Conservation (phyloP, 2,329 filamentous ascomycete species). For the Colletotrichum horii region DNA sequence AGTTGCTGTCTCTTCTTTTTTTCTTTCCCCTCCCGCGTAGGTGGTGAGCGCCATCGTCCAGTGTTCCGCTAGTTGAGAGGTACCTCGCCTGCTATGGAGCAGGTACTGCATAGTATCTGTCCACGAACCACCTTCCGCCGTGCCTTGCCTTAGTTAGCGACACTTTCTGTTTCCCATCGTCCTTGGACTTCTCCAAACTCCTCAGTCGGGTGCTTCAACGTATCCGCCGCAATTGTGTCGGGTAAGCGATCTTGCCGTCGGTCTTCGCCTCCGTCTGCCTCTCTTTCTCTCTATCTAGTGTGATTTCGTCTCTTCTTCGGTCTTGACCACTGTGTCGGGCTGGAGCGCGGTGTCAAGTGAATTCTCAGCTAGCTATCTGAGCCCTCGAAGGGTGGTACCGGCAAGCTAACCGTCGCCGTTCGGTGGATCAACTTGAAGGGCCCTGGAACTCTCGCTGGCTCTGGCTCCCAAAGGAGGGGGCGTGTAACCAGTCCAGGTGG, state of each 20-base stretch:
- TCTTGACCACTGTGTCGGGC: slow-evolving; percentile 17
- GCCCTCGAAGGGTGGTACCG: slow-evolving; percentile 16
- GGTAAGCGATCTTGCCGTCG: slow-evolving; percentile 9
- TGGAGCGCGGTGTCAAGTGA: slow-evolving; percentile 5
- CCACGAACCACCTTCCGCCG: neutral
- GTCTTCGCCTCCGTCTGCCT: slow-evolving; percentile 5
- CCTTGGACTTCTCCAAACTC: neutral
- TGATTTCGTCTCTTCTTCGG: slow-evolving; percentile 21
- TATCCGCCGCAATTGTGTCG: neutral
- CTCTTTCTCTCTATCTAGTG: neutral
- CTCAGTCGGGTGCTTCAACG: neutral
- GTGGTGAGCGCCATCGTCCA: neutral
- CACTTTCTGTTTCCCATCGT: slow-evolving; percentile 3
- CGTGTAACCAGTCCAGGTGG: neutral
- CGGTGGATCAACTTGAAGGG: slow-evolving; percentile 15
- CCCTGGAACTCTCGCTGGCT: neutral
- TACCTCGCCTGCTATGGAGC: neutral
- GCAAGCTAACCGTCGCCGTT: slow-evolving; percentile 20
- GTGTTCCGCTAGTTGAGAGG: neutral
- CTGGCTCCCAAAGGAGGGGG: slow-evolving; percentile 1
- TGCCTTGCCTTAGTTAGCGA: slow-evolving; percentile 19
- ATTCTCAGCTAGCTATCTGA: slow-evolving; percentile 11
- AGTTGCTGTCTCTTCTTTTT: neutral
- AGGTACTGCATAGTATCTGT: neutral
- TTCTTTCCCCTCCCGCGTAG: neutral